Evolutionary conservation across 768 basidiomycete species (phyloP).

Genomic region (Coprinopsis marcescibilis): DNA sequence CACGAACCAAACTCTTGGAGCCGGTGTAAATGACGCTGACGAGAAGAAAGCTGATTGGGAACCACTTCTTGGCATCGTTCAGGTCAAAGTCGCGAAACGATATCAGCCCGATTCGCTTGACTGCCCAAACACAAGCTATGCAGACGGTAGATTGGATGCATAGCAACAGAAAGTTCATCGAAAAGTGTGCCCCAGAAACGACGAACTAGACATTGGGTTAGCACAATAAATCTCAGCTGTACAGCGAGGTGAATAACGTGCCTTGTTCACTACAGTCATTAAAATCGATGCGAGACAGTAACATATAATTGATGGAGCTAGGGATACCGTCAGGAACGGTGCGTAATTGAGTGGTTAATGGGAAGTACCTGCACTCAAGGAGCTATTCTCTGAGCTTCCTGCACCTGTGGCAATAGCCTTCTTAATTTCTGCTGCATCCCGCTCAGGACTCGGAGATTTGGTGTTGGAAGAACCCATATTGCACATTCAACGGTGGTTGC

Average conservation of each 20-base stretch:
- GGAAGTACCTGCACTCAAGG: constrained; percentile 22
- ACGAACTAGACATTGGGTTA: constrained; percentile 59
- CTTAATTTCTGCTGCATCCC: constrained; percentile 47
- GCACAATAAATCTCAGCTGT: neutral
- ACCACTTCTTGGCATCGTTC: constrained; percentile 87
- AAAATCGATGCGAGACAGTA: constrained; percentile 92
- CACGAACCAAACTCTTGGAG: constrained; percentile 87
- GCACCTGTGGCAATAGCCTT: constrained; percentile 31
- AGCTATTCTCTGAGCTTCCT: constrained; percentile 20
- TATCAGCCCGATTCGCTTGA: constrained; percentile 74
- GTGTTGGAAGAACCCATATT: constrained; percentile 14
- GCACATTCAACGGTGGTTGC: neutral
- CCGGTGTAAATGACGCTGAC: constrained; percentile 97
- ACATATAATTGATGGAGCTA: constrained; percentile 77
- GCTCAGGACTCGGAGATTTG: constrained; percentile 10
- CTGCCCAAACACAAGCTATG: constrained; percentile 62
- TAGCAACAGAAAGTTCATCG: constrained; percentile 94
- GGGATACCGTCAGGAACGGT: neutral
- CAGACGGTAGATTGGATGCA: constrained; percentile 90
- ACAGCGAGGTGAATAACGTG: constrained; percentile 23
- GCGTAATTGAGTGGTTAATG: neutral
- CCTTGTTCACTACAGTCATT: constrained; percentile 98
- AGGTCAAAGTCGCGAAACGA: constrained; percentile 79
- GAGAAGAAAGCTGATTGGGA: constrained; percentile 88
- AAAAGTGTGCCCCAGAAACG: constrained; percentile 88